A percentile compares a stretch with the other conserved stretches of the same genome.
Evolutionary conservation across 768 basidiomycete genomes (phyloP).

Genomic region (Phaeotremella skinneri): DNA sequence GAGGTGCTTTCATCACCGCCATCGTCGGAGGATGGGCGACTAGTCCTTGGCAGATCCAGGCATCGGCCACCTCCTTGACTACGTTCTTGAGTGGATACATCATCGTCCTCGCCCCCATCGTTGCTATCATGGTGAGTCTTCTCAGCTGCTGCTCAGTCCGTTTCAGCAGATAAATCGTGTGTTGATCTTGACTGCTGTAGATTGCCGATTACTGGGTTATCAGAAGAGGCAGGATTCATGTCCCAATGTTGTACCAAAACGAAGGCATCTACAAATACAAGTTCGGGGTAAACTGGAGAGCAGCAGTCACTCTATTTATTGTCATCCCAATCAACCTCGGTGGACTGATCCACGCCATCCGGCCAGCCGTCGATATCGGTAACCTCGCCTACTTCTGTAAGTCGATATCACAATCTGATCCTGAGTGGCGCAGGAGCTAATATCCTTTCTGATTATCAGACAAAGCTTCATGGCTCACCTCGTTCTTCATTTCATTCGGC

Average conservation of each 20-base stretch:
- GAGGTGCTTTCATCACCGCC: conserved; percentile 71
- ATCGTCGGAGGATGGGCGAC: conserved; percentile 79
- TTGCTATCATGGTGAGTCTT: conserved; percentile 66
- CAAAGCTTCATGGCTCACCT: conserved; percentile 33
- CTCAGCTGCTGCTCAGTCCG: conserved; percentile 49
- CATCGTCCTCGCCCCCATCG: conserved; percentile 80
- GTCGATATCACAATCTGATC: conserved; percentile 10
- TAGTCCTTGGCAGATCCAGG: conserved; percentile 83
- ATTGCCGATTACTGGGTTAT: conserved; percentile 70
- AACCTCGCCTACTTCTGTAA: conserved; percentile 75
- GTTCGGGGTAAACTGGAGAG: conserved; percentile 78
- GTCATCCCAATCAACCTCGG: conserved; percentile 72
- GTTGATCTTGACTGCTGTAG: conserved; percentile 11
- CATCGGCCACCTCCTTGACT: conserved; percentile 48
- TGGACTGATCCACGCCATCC: conserved; percentile 73
- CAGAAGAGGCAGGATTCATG: conserved; percentile 68
- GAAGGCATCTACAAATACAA: conserved; percentile 75
- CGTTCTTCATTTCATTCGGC: conserved; percentile 52
- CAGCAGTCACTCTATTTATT: conserved; percentile 64
- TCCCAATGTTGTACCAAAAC: conserved; percentile 79
- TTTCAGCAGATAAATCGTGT: not conserved
- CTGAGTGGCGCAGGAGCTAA: not conserved
- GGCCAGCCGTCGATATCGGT: conserved; percentile 64
- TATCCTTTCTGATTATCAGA: conserved; percentile 12
- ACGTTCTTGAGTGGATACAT: conserved; percentile 61